A percentile compares a stretch with the other conserved stretches of the same genome.
Evolutionary conservation across 768 basidiomycete genomes (phyloP).

Genomic region (Kondoa malvinella): DNA sequence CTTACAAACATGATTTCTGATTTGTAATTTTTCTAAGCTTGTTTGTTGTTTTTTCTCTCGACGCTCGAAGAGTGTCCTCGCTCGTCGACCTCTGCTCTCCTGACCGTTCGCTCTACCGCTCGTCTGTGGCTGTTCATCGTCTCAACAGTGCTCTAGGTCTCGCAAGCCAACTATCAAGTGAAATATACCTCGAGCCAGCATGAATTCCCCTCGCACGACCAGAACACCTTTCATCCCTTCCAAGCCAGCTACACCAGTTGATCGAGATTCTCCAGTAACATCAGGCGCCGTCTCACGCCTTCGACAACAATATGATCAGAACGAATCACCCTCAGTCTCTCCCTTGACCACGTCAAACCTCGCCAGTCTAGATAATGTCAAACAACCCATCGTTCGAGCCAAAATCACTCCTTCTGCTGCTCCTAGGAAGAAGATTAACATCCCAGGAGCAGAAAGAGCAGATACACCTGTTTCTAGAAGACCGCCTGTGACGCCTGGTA

Average conservation of each 20-base stretch:
- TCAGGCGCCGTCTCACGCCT: background rate
- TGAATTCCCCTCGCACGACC: background rate
- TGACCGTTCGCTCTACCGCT: too few relatives aligned
- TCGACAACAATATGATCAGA: background rate
- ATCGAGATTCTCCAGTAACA: background rate
- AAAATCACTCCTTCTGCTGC: constrained; percentile 23
- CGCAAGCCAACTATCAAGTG: too few relatives aligned
- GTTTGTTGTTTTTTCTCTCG: too few relatives aligned
- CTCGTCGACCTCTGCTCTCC: too few relatives aligned
- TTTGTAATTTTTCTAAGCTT: too few relatives aligned
- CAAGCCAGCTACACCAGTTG: background rate
- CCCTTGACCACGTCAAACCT: constrained; percentile 13
- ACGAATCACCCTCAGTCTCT: background rate
- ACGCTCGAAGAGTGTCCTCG: too few relatives aligned
- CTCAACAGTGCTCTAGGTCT: too few relatives aligned
- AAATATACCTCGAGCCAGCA: background rate
- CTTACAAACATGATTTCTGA: too few relatives aligned
- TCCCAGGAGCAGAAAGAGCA: constrained; percentile 25
- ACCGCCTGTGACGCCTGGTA: constrained; percentile 6
- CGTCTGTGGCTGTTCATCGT: too few relatives aligned
- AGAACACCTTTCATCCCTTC: constrained; percentile 4
- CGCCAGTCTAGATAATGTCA: background rate
- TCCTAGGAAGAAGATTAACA: constrained; percentile 14
- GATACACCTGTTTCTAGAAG: constrained; percentile 6
- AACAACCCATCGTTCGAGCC: constrained; percentile 15